phyloP scores from a whole-genome alignment of 2,329 filamentous ascomycete species.

The Scytalidium lignicola region DNA sequence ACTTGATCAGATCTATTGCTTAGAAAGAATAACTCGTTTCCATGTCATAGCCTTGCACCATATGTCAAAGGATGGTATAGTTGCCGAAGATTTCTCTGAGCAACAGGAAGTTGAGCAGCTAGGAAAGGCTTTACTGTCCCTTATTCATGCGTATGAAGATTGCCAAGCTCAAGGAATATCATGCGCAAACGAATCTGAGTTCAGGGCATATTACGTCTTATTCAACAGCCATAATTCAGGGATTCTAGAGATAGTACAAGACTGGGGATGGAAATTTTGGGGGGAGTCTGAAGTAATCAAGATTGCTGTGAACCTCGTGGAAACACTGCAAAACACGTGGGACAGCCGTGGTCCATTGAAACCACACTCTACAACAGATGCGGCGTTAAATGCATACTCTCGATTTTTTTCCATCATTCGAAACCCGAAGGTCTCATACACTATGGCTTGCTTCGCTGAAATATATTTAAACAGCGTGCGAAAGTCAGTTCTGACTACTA shows the following conservation, averaged over 20 bases:
- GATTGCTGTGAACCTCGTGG: conserved; percentile 55
- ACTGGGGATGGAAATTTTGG: conserved; percentile 53
- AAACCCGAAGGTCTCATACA: conserved; percentile 55
- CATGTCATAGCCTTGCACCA: conserved; percentile 62
- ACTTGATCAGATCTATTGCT: conserved; percentile 54
- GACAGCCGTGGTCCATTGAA: conserved; percentile 53
- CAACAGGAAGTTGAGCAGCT: conserved; percentile 66
- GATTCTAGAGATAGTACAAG: conserved; percentile 47
- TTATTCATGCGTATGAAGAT: conserved; percentile 63
- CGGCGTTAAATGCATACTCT: conserved; percentile 44
- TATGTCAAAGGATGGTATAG: conserved; percentile 50
- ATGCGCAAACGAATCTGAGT: conserved; percentile 61
- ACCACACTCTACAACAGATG: conserved; percentile 29
- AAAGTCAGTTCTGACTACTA: conserved; percentile 49
- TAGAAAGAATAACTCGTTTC: conserved; percentile 63
- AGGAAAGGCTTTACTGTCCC: conserved; percentile 58
- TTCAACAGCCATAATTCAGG: conserved; percentile 56
- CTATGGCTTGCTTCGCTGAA: conserved; percentile 65
- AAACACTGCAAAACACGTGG: conserved; percentile 54
- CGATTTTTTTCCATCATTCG: conserved; percentile 58
- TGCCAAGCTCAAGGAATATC: conserved; percentile 51
- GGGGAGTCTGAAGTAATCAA: conserved; percentile 53
- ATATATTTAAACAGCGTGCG: conserved; percentile 60
- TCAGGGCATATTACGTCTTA: conserved; percentile 59
- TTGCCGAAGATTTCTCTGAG: conserved; percentile 56